These are phyloP conservation scores for Isabelozyma gotoi DNA, from an alignment of 805 yeast species.

Conservation along the genomic window DNA sequence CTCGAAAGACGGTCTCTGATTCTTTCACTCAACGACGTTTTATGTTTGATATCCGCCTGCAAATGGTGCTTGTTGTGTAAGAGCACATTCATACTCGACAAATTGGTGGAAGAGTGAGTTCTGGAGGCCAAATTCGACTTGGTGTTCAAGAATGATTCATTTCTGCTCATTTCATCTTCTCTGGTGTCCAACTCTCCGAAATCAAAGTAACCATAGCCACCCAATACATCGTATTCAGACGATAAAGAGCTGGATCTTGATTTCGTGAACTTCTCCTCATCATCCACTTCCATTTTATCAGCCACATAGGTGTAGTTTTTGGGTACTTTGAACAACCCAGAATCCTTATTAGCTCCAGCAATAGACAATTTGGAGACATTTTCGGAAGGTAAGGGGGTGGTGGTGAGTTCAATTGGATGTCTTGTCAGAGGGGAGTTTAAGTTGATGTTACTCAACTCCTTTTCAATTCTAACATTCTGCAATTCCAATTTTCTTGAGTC, in stretches of 20 bases:
- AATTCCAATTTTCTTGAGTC: constrained; percentile 31
- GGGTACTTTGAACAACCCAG: too few species aligned
- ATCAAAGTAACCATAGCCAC: constrained; percentile 89
- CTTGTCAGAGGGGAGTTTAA: constrained; percentile 18
- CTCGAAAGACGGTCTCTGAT: constrained; percentile 34
- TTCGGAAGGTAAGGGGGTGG: constrained; percentile 13
- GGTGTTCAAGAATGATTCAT: constrained; percentile 28
- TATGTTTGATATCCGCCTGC: constrained; percentile 24
- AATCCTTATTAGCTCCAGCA: neutral
- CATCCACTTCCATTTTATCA: constrained; percentile 20
- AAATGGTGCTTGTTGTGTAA: constrained; percentile 4
- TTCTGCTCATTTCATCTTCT: constrained; percentile 36
- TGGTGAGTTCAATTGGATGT: constrained; percentile 23
- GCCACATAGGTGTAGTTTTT: neutral
- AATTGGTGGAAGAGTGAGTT: constrained; percentile 30
- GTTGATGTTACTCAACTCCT: constrained; percentile 31
- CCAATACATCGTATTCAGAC: constrained; percentile 45
- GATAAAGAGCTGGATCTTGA: constrained; percentile 1
- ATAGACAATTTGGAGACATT: neutral
- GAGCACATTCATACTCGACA: constrained; percentile 7
- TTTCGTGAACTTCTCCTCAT: constrained; percentile 25
- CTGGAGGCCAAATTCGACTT: constrained; percentile 25
- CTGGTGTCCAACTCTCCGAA: constrained; percentile 63
- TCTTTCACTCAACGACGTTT: constrained; percentile 33
- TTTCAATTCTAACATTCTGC: constrained; percentile 31